phyloP scores from a whole-genome alignment of 352 stramenopile species.

The Pythium guiyangense region DNA sequence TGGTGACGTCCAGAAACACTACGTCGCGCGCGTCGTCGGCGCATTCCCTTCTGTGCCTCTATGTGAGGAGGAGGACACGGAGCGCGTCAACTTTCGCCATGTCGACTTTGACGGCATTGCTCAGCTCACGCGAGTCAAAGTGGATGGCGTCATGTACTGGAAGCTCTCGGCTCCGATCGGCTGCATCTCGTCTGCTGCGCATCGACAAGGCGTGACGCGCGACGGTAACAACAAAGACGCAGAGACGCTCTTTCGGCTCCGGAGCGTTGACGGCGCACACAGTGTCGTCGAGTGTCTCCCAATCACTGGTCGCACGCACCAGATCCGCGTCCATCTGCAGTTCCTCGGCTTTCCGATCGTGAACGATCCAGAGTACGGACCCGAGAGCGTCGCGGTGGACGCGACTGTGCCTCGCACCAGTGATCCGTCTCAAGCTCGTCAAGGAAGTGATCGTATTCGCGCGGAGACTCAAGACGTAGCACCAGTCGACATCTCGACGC shows the following conservation, averaged over 20 bases:
- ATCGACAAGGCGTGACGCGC: constrained; percentile 16
- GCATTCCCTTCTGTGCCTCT: constrained; percentile 23
- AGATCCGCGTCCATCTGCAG: constrained; percentile 94
- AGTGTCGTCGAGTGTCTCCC: constrained; percentile 89
- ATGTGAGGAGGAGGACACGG: not conserved
- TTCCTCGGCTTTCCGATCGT: constrained; percentile 85
- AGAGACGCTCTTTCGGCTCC: constrained; percentile 31
- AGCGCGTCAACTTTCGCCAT: no score
- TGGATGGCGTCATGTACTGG: constrained; percentile 23
- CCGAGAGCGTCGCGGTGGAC: not conserved
- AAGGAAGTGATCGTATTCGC: no score
- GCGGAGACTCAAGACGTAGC: no score
- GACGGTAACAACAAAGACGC: constrained; percentile 23
- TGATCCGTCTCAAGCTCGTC: not conserved
- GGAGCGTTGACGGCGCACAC: constrained; percentile 19
- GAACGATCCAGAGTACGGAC: constrained; percentile 94
- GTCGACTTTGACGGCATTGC: not conserved
- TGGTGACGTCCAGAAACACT: constrained; percentile 44
- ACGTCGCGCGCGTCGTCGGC: constrained; percentile 42
- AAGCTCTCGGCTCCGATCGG: constrained; percentile 36
- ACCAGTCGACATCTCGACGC: no score
- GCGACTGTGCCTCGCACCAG: not conserved
- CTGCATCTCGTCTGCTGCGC: constrained; percentile 11
- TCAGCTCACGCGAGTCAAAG: constrained; percentile 2
- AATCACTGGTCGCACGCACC: constrained; percentile 91